These are phyloP conservation scores for Alliaria petiolata DNA, from an alignment of 345 rosid genomes.

Conservation along the genomic window DNA sequence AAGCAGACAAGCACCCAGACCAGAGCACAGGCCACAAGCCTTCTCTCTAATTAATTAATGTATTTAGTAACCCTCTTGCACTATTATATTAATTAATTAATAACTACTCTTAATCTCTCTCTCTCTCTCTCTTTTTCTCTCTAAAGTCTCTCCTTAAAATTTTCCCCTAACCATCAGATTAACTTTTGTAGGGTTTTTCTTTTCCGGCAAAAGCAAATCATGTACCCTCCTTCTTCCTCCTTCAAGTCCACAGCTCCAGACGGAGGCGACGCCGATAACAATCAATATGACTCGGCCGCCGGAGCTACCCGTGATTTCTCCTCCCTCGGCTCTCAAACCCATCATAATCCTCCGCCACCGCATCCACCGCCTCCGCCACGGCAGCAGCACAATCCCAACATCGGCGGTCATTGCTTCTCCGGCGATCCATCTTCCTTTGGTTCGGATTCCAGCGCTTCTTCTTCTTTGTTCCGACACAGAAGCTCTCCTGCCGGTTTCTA, in stretches of 20 bases:
- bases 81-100: conserved; percentile 15
- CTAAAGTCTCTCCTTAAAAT: not conserved
- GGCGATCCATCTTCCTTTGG: conserved; percentile 56
- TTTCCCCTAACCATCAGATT: not conserved
- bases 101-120: not conserved
- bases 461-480: conserved; percentile 64
- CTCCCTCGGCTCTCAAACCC: conserved; percentile 26
- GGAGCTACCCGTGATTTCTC: conserved; percentile 33
- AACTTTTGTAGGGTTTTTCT: conserved; percentile 19
- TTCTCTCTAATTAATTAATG: not conserved
- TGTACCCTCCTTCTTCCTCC: conserved; percentile 31
- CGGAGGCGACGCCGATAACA: not conserved
- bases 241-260: conserved; percentile 19
- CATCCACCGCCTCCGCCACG: not conserved
- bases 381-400: conserved; percentile 12
- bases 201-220: not conserved
- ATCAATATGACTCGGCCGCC: not conserved
- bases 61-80: conserved; percentile 24
- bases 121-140: not conserved
- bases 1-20: conserved; percentile 12
- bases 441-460: conserved; percentile 26
- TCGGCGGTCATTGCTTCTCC: conserved; percentile 49
- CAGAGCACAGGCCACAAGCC: conserved; percentile 16
- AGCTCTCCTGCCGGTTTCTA: conserved; percentile 96
- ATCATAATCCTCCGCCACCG: not conserved